Conservation (phyloP, 768 basidiomycete species). For the Podaxis sp. region DNA sequence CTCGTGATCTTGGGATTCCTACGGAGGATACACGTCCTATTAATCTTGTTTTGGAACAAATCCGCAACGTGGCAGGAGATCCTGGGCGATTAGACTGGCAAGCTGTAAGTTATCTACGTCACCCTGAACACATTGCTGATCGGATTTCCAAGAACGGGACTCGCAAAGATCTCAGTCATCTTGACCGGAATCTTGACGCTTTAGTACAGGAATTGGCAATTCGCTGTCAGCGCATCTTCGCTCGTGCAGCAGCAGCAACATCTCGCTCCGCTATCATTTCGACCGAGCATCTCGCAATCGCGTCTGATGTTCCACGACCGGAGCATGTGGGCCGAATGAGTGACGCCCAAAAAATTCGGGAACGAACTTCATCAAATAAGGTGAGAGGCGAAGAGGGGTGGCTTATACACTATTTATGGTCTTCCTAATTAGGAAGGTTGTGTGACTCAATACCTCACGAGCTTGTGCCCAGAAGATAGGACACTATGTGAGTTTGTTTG, state of each 20-base stretch:
- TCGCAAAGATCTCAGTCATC: constrained; percentile 50
- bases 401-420: constrained; percentile 2
- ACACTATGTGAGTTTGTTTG: constrained; percentile 24
- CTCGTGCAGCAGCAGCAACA: constrained; percentile 59
- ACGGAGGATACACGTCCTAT: constrained; percentile 33
- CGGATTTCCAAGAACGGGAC: constrained; percentile 37
- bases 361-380: constrained; percentile 57
- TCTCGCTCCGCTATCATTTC: constrained; percentile 53
- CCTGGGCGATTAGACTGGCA: constrained; percentile 49
- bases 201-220: constrained; percentile 61
- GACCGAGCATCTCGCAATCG: constrained; percentile 10
- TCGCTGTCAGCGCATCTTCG: constrained; percentile 63
- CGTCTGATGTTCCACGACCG: constrained; percentile 1
- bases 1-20: constrained; percentile 49
- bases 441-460: constrained; percentile 53
- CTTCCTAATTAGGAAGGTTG: constrained; percentile 36
- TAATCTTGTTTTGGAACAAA: constrained; percentile 43
- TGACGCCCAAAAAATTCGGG: constrained; percentile 33
- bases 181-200: constrained; percentile 69
- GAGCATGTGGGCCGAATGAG: constrained; percentile 5
- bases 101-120: constrained; percentile 42
- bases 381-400: constrained; percentile 32
- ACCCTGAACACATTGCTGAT: constrained; percentile 29
- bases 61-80: constrained; percentile 48
- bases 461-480: constrained; percentile 38